These are phyloP conservation scores for Lentinula raphanica DNA, from an alignment of 768 basidiomycete species.

Conservation along the genomic window DNA sequence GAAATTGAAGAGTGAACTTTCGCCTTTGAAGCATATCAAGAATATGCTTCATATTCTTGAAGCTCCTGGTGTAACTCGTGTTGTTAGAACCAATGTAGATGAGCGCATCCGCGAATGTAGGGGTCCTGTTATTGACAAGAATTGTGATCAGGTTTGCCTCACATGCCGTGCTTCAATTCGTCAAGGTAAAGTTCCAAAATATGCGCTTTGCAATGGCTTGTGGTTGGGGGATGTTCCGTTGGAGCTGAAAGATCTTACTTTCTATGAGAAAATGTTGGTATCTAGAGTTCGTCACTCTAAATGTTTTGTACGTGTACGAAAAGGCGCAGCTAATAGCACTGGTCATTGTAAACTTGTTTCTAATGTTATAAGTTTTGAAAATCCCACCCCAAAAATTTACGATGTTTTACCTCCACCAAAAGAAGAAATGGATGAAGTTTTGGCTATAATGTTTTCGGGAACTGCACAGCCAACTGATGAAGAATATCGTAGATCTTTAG, in stretches of 20 bases:
- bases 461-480: conserved; percentile 17
- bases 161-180: neutral
- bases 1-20: neutral
- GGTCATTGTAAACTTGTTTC: conserved; percentile 14
- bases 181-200: conserved; percentile 6
- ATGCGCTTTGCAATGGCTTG: conserved; percentile 20
- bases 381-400: conserved; percentile 14
- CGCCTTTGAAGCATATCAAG: conserved; percentile 1
- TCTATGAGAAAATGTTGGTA: conserved; percentile 17
- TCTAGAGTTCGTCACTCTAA: conserved; percentile 13
- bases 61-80: neutral
- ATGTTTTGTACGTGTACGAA: conserved; percentile 13
- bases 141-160: neutral
- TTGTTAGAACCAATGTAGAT: neutral
- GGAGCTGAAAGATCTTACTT: conserved; percentile 13
- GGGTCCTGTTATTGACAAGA: neutral
- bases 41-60: conserved; percentile 8
- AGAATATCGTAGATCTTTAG: conserved; percentile 21
- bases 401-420: conserved; percentile 15
- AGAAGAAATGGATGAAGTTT: conserved; percentile 24
- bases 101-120: neutral
- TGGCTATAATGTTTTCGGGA: conserved; percentile 30
- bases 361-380: conserved; percentile 7
- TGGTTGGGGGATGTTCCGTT: conserved; percentile 21
- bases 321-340: conserved; percentile 12